These are phyloP conservation scores for Nicotiana paniculata DNA, from an alignment of 257 asterid genomes.

Conservation along the genomic window DNA sequence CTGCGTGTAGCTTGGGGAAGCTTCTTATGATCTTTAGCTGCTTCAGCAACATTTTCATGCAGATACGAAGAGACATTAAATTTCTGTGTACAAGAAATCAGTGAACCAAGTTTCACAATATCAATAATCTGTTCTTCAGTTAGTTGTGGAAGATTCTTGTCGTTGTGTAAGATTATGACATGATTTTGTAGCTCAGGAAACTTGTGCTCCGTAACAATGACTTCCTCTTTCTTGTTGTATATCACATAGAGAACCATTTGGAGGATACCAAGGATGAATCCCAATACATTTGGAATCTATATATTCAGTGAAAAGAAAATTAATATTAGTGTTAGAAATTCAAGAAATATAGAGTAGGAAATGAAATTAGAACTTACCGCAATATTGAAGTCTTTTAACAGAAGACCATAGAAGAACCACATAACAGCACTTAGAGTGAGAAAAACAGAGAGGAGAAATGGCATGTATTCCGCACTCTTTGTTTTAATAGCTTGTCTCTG, in stretches of 20 bases:
- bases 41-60: neutral
- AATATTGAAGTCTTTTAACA: constrained; percentile 41
- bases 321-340: neutral
- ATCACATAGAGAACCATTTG: constrained; percentile 38
- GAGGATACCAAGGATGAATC: constrained; percentile 43
- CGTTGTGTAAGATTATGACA: constrained; percentile 23
- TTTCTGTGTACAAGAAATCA: constrained; percentile 29
- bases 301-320: neutral
- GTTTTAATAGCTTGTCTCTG: constrained; percentile 47
- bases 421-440: constrained; percentile 38
- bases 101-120: constrained; percentile 32
- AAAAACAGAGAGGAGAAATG: constrained; percentile 37
- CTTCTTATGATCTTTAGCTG: neutral
- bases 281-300: constrained; percentile 46
- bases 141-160: constrained; percentile 22
- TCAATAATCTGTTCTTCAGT: constrained; percentile 43
- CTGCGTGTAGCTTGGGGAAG: neutral
- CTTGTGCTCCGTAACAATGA: constrained; percentile 9
- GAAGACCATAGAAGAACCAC: constrained; percentile 62
- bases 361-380: constrained; percentile 27
- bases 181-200: constrained; percentile 18
- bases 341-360: neutral
- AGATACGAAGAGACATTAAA: constrained; percentile 18
- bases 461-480: constrained; percentile 55
- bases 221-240: constrained; percentile 27